Conservation (phyloP, 1,284 basidiomycete species). For the Cutaneotrichosporon sp. region DNA sequence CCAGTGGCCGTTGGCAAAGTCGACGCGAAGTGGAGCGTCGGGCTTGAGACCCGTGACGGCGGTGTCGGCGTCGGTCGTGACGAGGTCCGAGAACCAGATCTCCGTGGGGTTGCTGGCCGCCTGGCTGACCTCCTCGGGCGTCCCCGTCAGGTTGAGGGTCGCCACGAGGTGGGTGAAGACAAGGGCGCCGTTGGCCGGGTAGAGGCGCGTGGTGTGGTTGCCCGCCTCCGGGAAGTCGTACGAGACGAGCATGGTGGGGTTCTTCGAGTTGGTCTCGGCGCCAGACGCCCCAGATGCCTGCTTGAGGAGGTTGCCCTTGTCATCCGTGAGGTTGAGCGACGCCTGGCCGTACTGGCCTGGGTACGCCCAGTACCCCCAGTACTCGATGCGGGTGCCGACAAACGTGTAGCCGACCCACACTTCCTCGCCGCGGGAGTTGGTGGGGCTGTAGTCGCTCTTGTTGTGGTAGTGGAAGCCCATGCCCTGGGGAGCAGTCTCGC, state of each 20-base stretch:
- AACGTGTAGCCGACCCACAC: slow-evolving; percentile 8
- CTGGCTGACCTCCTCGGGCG: not conserved
- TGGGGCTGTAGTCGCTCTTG: too few relatives aligned
- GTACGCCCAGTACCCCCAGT: not conserved
- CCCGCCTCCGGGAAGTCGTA: not conserved
- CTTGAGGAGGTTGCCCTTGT: not conserved
- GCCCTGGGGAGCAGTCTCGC: not conserved
- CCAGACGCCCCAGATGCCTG: not conserved
- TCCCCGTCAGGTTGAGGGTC: not conserved
- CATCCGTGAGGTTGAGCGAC: not conserved
- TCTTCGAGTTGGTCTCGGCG: not conserved
- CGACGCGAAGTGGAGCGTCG: not conserved
- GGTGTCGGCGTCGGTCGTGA: too few relatives aligned
- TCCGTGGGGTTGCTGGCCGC: not conserved
- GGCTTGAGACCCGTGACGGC: not conserved
- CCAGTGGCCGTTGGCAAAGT: not conserved
- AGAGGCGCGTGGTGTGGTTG: not conserved
- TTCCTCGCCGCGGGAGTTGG: not conserved
- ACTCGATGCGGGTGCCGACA: not conserved
- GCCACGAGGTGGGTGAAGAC: not conserved
- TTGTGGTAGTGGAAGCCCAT: slow-evolving; percentile 2
- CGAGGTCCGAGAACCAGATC: not conserved
- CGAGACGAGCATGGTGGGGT: not conserved
- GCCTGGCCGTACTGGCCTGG: not conserved
- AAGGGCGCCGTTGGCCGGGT: not conserved